A percentile compares a stretch with the other conserved stretches of the same genome.
Evolutionary conservation across 1,284 basidiomycete species (phyloP).

Genomic region (Apiotrichum gracile): DNA sequence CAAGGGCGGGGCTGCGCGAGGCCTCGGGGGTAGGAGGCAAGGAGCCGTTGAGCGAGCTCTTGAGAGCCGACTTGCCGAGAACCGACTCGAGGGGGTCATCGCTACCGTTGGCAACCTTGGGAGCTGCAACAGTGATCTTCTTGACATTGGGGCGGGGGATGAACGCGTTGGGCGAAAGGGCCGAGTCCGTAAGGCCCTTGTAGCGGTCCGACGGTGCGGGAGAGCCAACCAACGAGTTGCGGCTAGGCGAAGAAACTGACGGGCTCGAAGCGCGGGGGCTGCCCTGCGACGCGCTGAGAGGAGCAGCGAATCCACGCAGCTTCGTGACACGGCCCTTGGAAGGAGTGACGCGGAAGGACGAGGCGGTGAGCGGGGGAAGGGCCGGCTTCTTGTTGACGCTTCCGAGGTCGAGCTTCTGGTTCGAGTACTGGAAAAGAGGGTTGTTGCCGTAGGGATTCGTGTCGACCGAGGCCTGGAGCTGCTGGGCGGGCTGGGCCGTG

Average conservation of each 20-base stretch:
- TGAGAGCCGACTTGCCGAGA: conserved; percentile 41
- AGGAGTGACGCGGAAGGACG: conserved; percentile 47
- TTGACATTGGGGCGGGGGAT: conserved; percentile 79
- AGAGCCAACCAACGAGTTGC: conserved; percentile 27
- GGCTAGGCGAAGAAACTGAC: conserved; percentile 11
- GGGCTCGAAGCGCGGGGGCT: conserved; percentile 35
- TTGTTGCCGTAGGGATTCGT: conserved; percentile 82
- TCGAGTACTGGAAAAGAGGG: conserved; percentile 50
- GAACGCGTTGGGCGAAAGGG: conserved; percentile 55
- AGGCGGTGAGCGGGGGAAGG: conserved; percentile 46
- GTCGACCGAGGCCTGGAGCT: conserved; percentile 75
- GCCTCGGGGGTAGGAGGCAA: conserved; percentile 41
- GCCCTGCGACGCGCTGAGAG: conserved; percentile 31
- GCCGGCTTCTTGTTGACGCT: conserved; percentile 48
- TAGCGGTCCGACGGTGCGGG: conserved; percentile 38
- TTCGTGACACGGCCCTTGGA: conserved; percentile 47
- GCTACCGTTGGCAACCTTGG: conserved; percentile 39
- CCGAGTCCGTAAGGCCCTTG: conserved; percentile 56
- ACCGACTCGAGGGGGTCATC: conserved; percentile 44
- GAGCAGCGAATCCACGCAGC: conserved; percentile 51
- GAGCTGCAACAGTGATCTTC: conserved; percentile 77
- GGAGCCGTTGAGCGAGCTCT: conserved; percentile 46
- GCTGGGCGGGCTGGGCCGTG: conserved; percentile 21
- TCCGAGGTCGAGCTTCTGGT: conserved; percentile 41
- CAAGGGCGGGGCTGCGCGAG: conserved; percentile 49